A percentile compares a stretch with the other conserved stretches of the same genome.
These are phyloP conservation scores for Russula brevipes DNA, from an alignment of 768 basidiomycete species.

Conservation along the genomic window DNA sequence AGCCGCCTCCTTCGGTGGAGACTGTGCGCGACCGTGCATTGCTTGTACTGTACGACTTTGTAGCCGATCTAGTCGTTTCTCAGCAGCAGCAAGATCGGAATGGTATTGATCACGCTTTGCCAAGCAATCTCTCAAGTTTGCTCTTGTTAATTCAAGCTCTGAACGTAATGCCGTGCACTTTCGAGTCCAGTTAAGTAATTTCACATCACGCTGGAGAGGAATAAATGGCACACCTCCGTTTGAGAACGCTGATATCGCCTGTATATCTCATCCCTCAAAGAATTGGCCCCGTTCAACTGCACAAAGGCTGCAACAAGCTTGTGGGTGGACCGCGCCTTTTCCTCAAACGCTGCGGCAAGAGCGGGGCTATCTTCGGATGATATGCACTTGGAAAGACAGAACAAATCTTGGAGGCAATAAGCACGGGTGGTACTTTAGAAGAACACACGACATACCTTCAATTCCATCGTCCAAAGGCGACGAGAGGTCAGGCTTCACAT, in stretches of 20 bases:
- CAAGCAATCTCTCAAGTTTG: constrained; percentile 47
- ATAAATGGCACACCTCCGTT: constrained; percentile 48
- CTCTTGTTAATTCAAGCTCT: constrained; percentile 48
- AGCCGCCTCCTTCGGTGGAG: constrained; percentile 9
- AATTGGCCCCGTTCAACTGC: constrained; percentile 36
- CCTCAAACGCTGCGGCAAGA: constrained; percentile 43
- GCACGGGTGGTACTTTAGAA: constrained; percentile 24
- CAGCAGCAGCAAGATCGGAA: constrained; percentile 48
- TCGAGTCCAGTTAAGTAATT: constrained; percentile 13
- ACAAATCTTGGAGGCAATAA: constrained; percentile 14
- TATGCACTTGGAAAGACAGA: constrained; percentile 27
- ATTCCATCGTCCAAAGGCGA: constrained; percentile 35
- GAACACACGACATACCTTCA: constrained; percentile 21
- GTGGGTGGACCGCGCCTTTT: constrained; percentile 54
- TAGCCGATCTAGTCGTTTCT: constrained; percentile 58
- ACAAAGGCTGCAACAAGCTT: constrained; percentile 56
- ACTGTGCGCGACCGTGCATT: constrained; percentile 5
- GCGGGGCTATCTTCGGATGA: constrained; percentile 23
- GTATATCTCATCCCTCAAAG: constrained; percentile 39
- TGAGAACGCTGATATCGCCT: constrained; percentile 48
- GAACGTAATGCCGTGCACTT: constrained; percentile 58
- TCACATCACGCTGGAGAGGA: not conserved
- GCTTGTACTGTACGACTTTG: constrained; percentile 46
- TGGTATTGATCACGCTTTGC: constrained; percentile 45
- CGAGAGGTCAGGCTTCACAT: constrained; percentile 50